A percentile compares a stretch with the other conserved stretches of the same genome.
These are phyloP conservation scores for Pythium brachiatum DNA, from an alignment of 352 stramenopile genomes.

Conservation along the genomic window DNA sequence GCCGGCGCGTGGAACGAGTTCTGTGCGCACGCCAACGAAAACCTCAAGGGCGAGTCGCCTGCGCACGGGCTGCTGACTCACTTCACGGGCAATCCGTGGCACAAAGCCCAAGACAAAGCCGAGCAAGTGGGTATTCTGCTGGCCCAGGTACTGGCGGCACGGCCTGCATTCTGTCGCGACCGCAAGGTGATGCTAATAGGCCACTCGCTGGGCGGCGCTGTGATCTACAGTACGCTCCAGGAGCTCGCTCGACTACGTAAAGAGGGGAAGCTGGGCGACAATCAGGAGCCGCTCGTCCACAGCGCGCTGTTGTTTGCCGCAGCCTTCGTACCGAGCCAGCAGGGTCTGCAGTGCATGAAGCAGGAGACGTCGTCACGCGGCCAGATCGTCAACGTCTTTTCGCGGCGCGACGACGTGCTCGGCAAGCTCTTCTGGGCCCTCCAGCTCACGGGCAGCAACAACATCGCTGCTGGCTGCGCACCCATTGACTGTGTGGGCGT, in stretches of 20 bases:
- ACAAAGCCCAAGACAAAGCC: slow-evolving; percentile 79
- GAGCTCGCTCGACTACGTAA: slow-evolving; percentile 51
- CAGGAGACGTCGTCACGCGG: slow-evolving; percentile 35
- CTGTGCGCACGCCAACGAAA: slow-evolving; percentile 68
- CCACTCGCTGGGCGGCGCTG: slow-evolving; percentile 74
- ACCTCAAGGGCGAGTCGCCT: slow-evolving; percentile 31
- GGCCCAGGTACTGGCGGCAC: slow-evolving; percentile 55
- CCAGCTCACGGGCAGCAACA: slow-evolving; percentile 40
- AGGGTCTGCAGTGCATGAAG: slow-evolving; percentile 38
- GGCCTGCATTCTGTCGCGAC: slow-evolving; percentile 43
- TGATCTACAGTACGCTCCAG: slow-evolving; percentile 72
- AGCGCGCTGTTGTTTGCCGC: slow-evolving; percentile 71
- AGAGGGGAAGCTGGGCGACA: slow-evolving; percentile 5
- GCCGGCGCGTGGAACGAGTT: slow-evolving; percentile 75
- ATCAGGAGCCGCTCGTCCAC: slow-evolving; percentile 30
- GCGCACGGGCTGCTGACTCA: slow-evolving; percentile 64
- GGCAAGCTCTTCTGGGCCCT: slow-evolving; percentile 74
- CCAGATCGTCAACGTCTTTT: slow-evolving; percentile 82
- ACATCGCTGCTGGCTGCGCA: slow-evolving; percentile 54
- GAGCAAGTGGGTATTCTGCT: slow-evolving; percentile 73
- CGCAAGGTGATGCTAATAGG: slow-evolving; percentile 70
- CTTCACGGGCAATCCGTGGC: slow-evolving; percentile 82
- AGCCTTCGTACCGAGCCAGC: slow-evolving; percentile 48
- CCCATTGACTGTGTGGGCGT: slow-evolving; percentile 12
- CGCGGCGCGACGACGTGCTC: slow-evolving; percentile 64